Percentiles rank a stretch among this genome's conserved stretches.
These are phyloP conservation scores for Russula emetica DNA, from an alignment of 768 basidiomycete species.

Conservation along the genomic window DNA sequence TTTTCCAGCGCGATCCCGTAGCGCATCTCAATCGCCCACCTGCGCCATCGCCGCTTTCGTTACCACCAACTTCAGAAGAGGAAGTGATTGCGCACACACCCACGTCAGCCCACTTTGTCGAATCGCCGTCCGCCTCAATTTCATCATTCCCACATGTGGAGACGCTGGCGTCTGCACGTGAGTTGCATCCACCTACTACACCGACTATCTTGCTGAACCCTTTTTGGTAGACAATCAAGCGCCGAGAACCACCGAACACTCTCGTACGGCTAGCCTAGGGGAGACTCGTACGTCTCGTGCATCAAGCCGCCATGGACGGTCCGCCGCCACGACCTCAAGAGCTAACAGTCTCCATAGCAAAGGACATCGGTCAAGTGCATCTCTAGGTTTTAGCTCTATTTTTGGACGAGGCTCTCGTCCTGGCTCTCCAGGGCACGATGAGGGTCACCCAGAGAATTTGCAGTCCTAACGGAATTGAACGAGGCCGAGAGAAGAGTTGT, in stretches of 20 bases:
- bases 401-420: conserved; percentile 16
- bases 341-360: background rate
- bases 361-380: background rate
- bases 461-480: conserved; percentile 31
- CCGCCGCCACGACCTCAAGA: background rate
- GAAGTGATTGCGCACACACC: background rate
- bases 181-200: background rate
- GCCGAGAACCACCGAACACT: background rate
- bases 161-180: background rate
- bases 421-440: conserved; percentile 6
- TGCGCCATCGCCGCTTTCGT: conserved; percentile 37
- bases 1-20: conserved; percentile 33
- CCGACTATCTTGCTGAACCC: background rate
- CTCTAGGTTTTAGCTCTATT: conserved; percentile 13
- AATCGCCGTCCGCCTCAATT: conserved; percentile 4
- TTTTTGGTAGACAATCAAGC: conserved; percentile 2
- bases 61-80: conserved; percentile 19
- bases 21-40: conserved; percentile 29
- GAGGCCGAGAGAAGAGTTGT: conserved; percentile 29
- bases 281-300: background rate
- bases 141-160: conserved; percentile 3
- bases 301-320: conserved; percentile 2
- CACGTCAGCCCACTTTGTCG: conserved; percentile 2
- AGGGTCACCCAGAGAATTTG: conserved; percentile 29
- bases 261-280: conserved; percentile 1